These are phyloP conservation scores for Postia placenta DNA, from an alignment of 768 basidiomycete species.

Conservation along the genomic window DNA sequence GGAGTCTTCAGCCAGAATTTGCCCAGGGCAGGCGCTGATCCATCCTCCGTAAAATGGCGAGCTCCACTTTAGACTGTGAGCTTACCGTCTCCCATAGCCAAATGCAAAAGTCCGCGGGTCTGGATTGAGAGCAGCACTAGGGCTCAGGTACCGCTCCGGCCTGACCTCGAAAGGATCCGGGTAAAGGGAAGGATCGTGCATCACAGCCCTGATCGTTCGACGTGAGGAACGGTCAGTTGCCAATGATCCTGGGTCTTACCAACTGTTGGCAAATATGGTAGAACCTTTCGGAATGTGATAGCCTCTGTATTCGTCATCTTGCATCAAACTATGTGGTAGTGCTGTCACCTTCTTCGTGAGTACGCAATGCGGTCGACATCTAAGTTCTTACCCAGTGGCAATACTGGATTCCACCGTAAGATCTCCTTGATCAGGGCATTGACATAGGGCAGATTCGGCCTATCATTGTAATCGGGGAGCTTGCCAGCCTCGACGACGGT, in stretches of 20 bases:
- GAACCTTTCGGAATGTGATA: slow-evolving; percentile 25
- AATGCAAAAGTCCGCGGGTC: slow-evolving; percentile 1
- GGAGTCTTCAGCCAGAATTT: slow-evolving; percentile 2
- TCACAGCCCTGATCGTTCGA: slow-evolving; percentile 26
- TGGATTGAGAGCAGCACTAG: background rate
- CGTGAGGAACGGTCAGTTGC: too few species aligned
- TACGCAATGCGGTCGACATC: background rate
- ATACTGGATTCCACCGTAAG: slow-evolving; percentile 24
- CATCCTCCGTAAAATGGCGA: too few species aligned
- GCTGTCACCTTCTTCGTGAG: slow-evolving; percentile 5
- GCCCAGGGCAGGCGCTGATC: slow-evolving; percentile 3
- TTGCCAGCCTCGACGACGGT: slow-evolving; percentile 20
- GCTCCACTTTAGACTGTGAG: too few species aligned
- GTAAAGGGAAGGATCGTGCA: slow-evolving; percentile 33
- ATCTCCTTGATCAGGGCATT: slow-evolving; percentile 19
- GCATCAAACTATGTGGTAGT: slow-evolving; percentile 15
- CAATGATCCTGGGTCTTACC: background rate
- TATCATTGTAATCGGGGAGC: slow-evolving; percentile 21
- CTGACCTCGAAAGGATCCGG: slow-evolving; percentile 33
- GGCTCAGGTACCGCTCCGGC: slow-evolving; percentile 33
- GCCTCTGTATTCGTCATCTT: slow-evolving; percentile 23
- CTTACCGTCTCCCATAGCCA: slow-evolving; percentile 5
- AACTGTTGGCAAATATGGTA: background rate
- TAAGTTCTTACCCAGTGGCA: slow-evolving; percentile 15
- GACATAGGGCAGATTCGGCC: slow-evolving; percentile 20